phyloP scores from a whole-genome alignment of 306 rosid species.

The Hippophae tibetana region DNA sequence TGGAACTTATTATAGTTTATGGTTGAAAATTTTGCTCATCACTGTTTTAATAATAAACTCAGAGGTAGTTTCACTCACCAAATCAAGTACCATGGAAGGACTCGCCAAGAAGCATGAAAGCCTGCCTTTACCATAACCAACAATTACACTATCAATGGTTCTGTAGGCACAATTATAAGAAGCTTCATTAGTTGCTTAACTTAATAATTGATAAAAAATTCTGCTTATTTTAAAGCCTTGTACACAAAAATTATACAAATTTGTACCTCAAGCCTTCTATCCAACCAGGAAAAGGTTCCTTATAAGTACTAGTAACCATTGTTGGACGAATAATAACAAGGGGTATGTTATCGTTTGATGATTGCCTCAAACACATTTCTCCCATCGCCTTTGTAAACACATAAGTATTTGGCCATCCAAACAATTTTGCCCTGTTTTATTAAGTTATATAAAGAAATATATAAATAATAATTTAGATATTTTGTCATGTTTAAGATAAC shows the following conservation, averaged over 20 bases:
- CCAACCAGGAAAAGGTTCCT: conserved; percentile 37
- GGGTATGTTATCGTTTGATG: conserved; percentile 9
- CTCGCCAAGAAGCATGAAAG: conserved; percentile 20
- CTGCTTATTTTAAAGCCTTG: no score
- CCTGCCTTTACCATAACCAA: conserved; percentile 25
- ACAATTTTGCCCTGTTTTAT: conserved; percentile 23
- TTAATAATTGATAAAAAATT: no score
- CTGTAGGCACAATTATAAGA: no score
- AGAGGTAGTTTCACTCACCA: conserved; percentile 6
- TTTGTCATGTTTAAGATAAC: not conserved
- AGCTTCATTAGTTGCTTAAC: no score
- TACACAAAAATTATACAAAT: not conserved
- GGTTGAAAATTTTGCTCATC: no score
- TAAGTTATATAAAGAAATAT: not conserved
- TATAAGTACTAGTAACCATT: conserved; percentile 10
- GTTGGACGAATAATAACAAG: conserved; percentile 26
- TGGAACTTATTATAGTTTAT: no score
- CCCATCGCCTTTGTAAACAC: conserved; percentile 44
- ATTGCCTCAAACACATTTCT: conserved; percentile 23
- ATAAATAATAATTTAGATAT: no score
- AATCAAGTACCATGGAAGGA: conserved; percentile 23
- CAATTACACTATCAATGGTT: conserved; percentile 19
- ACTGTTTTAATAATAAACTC: no score
- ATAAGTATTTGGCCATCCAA: conserved; percentile 38
- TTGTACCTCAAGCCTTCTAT: conserved; percentile 33